Evolutionary conservation across 2,329 filamentous ascomycete species (phyloP).

Genomic region (Dothiorella sarmentorum): DNA sequence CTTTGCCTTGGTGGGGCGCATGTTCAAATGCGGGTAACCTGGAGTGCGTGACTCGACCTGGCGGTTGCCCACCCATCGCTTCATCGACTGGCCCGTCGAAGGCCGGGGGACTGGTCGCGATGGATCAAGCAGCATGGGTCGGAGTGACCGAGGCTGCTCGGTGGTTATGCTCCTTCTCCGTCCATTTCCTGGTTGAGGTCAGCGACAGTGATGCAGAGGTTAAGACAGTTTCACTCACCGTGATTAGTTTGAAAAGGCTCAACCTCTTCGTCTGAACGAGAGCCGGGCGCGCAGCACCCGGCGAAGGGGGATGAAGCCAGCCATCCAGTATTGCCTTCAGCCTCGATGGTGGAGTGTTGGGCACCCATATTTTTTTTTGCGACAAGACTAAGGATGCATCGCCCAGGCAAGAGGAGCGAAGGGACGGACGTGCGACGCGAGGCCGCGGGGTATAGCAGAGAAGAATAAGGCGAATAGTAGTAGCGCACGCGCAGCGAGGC

Average conservation of each 20-base stretch:
- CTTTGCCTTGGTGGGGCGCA: constrained; percentile 30
- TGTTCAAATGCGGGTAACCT: constrained; percentile 21
- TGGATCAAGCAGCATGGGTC: not conserved
- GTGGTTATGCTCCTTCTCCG: constrained; percentile 24
- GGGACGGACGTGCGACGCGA: not conserved
- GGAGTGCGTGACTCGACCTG: constrained; percentile 6
- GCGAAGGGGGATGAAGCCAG: constrained; percentile 16
- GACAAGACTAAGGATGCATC: not conserved
- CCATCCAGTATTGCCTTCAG: constrained; percentile 9
- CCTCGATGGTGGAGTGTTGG: constrained; percentile 13
- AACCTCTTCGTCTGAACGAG: constrained; percentile 5
- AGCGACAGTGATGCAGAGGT: not conserved
- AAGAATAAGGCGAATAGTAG: not conserved
- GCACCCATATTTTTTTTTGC: constrained; percentile 1
- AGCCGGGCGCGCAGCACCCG: constrained; percentile 13
- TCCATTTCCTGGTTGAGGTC: not conserved
- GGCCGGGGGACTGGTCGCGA: constrained; percentile 30
- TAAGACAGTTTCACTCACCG: not conserved
- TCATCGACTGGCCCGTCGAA: constrained; percentile 34
- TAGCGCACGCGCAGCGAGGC: constrained; percentile 2
- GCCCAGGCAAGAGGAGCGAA: not conserved
- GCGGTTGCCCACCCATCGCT: constrained; percentile 30
- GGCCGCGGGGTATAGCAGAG: not conserved
- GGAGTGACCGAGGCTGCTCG: constrained; percentile 29
- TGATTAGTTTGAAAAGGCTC: constrained; percentile 6